These are phyloP conservation scores for Trichoderma harzianum DNA, from an alignment of 2,329 filamentous ascomycete genomes.

Conservation along the genomic window DNA sequence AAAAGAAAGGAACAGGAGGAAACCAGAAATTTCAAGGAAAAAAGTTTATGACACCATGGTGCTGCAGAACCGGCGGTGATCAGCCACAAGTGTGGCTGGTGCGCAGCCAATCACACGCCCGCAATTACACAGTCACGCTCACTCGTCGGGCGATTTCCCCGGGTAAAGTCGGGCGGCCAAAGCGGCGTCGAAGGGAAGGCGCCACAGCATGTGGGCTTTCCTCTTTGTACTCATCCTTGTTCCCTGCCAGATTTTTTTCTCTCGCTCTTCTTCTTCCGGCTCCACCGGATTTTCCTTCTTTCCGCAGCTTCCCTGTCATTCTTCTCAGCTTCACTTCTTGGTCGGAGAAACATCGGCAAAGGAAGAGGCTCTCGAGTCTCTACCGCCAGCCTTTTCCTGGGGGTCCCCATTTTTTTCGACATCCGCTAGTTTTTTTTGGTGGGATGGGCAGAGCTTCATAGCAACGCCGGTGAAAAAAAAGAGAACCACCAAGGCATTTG, in stretches of 20 bases:
- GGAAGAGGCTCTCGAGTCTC: not conserved
- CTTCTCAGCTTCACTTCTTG: not conserved
- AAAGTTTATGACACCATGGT: slow-evolving; percentile 43
- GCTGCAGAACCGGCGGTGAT: slow-evolving; percentile 2
- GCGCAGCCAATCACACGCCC: slow-evolving; percentile 36
- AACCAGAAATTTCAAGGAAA: slow-evolving; percentile 23
- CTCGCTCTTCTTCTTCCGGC: not conserved
- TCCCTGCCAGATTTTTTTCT: not conserved
- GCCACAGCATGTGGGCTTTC: not conserved
- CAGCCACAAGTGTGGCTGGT: slow-evolving; percentile 30
- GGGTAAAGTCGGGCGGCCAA: slow-evolving; percentile 35
- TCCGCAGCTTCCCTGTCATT: not conserved
- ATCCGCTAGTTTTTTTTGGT: slow-evolving; percentile 16
- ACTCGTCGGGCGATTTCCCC: slow-evolving; percentile 25
- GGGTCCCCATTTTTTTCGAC: slow-evolving; percentile 10
- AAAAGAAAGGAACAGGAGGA: not conserved
- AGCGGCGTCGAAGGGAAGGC: not conserved
- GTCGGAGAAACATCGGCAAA: slow-evolving; percentile 22
- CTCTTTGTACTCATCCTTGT: not conserved
- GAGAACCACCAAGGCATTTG: not conserved
- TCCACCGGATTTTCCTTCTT: slow-evolving; percentile 15
- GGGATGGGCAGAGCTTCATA: slow-evolving; percentile 12
- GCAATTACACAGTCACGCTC: slow-evolving; percentile 33
- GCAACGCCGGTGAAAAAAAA: not conserved
- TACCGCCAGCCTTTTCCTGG: not conserved